Percentiles rank a stretch among this genome's conserved stretches.
Evolutionary conservation across 1,284 basidiomycete genomes (phyloP).

Genomic region (Athelia sp.): DNA sequence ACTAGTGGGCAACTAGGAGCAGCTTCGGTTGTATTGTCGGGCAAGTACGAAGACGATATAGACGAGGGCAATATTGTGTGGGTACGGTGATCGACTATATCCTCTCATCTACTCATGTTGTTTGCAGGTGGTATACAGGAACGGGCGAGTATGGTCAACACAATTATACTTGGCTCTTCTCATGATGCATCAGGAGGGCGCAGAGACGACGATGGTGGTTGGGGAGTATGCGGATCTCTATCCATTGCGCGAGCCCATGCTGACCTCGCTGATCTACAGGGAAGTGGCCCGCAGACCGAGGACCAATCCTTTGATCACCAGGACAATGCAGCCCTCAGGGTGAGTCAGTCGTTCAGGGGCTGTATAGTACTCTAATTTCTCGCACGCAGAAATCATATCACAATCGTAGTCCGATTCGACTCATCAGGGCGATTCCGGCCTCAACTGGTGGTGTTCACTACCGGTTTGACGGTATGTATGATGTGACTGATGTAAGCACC

Average conservation of each 20-base stretch:
- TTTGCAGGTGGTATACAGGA: neutral
- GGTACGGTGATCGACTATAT: neutral
- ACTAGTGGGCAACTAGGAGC: neutral
- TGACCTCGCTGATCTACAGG: no score
- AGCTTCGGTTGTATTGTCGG: neutral
- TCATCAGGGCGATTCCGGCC: neutral
- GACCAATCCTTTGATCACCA: neutral
- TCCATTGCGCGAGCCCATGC: no score
- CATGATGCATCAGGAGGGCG: neutral
- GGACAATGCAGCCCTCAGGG: neutral
- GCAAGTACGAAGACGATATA: neutral
- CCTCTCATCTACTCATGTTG: neutral
- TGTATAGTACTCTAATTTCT: no score
- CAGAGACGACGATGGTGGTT: neutral
- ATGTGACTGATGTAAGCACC: neutral
- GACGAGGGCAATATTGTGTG: slow-evolving; percentile 1
- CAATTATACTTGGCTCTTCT: neutral
- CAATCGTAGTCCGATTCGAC: neutral
- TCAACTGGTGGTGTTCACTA: neutral
- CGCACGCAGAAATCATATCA: neutral
- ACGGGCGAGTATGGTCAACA: neutral
- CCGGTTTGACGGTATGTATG: neutral
- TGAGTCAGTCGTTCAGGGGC: neutral
- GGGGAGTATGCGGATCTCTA: neutral
- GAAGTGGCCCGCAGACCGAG: neutral